Conservation (phyloP, 306 rosid genomes). For the Rosa rugosa region DNA sequence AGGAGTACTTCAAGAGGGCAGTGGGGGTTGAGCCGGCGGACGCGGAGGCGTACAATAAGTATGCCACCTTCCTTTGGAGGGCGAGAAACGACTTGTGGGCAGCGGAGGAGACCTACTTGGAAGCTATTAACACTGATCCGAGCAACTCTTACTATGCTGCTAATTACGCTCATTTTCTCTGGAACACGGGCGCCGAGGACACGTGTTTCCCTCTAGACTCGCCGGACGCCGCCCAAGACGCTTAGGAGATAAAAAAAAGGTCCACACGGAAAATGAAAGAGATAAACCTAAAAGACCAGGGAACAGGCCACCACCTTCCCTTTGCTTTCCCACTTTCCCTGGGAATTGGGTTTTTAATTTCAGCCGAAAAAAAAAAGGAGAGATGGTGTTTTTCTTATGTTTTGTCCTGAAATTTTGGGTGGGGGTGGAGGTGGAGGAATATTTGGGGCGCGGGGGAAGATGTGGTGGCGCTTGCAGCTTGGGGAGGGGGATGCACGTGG, state of each 20-base stretch:
- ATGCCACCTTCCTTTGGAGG: constrained; percentile 82
- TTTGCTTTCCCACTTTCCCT: neutral
- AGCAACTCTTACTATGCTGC: constrained; percentile 71
- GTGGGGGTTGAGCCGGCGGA: constrained; percentile 57
- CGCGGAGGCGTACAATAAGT: constrained; percentile 77
- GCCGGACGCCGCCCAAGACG: constrained; percentile 45
- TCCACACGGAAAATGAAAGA: neutral
- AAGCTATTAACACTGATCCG: constrained; percentile 81
- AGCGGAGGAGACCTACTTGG: constrained; percentile 83
- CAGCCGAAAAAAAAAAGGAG: neutral
- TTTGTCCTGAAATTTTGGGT: neutral
- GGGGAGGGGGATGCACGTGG: neutral
- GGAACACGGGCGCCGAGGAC: constrained; percentile 94
- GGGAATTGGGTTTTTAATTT: neutral
- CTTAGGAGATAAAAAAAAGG: constrained; percentile 2
- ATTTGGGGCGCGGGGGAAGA: neutral
- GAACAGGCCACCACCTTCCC: neutral
- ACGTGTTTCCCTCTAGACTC: constrained; percentile 74
- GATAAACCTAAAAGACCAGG: neutral
- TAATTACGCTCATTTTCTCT: constrained; percentile 84
- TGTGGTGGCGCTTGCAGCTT: constrained; percentile 12
- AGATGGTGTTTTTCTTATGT: neutral
- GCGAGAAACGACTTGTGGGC: constrained; percentile 78
- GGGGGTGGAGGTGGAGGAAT: neutral
- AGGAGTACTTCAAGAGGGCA: constrained; percentile 81